Base-by-base conservation (phyloP, 1,139 yeast genomes). In the Nematodospora anomalae region DNA sequence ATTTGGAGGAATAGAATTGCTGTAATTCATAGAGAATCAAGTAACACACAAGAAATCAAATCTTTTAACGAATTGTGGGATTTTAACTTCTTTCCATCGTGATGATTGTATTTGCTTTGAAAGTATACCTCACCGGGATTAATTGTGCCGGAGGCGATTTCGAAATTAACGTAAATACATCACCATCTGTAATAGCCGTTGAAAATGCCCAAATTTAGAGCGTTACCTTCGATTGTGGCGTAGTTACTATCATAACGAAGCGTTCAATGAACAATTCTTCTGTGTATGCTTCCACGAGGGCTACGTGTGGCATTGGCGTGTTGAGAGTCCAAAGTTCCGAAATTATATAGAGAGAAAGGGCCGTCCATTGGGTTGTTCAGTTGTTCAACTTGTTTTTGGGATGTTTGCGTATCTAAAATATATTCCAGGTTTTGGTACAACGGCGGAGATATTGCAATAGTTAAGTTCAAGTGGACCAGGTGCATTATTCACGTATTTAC, bases 141-240 rank as follows among this genome's bases (percentile, higher is more conserved):
- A 26, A 41, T 51, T 13, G 10, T 11, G 8, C 50, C 30, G 24
- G 31, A 31, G 13, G 30, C 16, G 26, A 31, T 26, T 28, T 42
- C 30, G 50, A 52, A 12, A 53, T 50, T 11, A 57, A 55, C 36
- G 47, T 58, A 30, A 62, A 65, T 35, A 55, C 64, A 13, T 65
- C 71, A 4, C 72, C 73, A 2, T 67, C 65, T 48, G 72, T 67
- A 15, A 60, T 67, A 43, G 72, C 72, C 24, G 63, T 65, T 26
- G 54, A 53, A 42, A 51, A 51, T 26, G 65, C 65, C 3, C 44
- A 55, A 20, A 60, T 62, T n/a, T 27, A 52, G 54, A 10, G 67
- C 52, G 2, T 50, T 61, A n/a, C 66, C 66, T 4, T 59, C 66
- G 4, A 58, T 62, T 28, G 51, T 62, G 50, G 61, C n/a, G n/a